A percentile compares a stretch with the other conserved stretches of the same genome.
phyloP scores from a whole-genome alignment of 192 early-diverging fungal species.

The Podila epicladia region DNA sequence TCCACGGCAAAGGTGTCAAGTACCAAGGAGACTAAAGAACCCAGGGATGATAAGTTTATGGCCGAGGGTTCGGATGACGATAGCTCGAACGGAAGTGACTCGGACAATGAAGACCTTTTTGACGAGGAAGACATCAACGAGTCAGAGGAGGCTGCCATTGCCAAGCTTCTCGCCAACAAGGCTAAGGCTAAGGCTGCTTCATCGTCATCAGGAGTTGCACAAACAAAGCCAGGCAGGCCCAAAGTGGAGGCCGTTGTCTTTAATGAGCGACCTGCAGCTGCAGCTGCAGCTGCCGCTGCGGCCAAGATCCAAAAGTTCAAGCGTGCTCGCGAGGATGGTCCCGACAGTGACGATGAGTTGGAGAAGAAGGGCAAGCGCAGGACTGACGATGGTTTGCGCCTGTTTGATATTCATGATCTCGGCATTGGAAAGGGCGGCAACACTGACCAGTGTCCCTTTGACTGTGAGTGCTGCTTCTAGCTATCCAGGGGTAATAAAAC shows the following conservation, averaged over 20 bases:
- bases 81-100: neutral
- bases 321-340: conserved; percentile 23
- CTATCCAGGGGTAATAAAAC: no score
- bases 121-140: conserved; percentile 48
- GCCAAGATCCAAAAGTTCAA: conserved; percentile 49
- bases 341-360: conserved; percentile 50
- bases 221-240: conserved; percentile 18
- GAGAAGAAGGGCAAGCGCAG: conserved; percentile 45
- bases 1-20: neutral
- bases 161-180: conserved; percentile 38
- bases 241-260: conserved; percentile 48
- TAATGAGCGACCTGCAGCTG: conserved; percentile 46
- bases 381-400: conserved; percentile 56
- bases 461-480: conserved; percentile 61
- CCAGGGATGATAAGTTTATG: neutral
- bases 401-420: conserved; percentile 58
- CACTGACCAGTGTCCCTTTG: conserved; percentile 59
- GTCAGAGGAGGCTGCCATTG: conserved; percentile 35
- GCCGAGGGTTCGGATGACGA: neutral
- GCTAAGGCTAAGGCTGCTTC: neutral
- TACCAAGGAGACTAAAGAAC: conserved; percentile 1
- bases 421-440: conserved; percentile 57
- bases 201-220: neutral
- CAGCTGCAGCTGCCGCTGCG: conserved; percentile 40
- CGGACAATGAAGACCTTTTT: conserved; percentile 20